Conservation (phyloP, 306 rosid species). For the Datisca glomerata region DNA sequence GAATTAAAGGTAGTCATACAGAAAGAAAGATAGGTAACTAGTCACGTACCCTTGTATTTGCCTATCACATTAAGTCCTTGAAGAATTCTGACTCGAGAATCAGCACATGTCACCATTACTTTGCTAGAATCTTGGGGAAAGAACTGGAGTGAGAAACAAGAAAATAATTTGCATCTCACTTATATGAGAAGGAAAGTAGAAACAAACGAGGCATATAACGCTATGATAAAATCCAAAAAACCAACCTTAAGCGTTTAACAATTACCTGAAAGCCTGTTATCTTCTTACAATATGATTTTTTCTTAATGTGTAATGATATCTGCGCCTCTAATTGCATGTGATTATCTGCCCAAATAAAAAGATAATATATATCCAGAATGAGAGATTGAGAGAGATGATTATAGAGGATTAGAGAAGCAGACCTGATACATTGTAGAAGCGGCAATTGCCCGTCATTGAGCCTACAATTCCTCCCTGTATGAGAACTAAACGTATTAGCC, state of each 20-base stretch:
- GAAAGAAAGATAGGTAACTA: neutral
- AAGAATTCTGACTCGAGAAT: constrained; percentile 81
- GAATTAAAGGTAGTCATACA: too few species aligned
- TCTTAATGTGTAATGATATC: constrained; percentile 48
- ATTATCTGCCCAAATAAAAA: constrained; percentile 53
- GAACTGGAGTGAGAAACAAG: constrained; percentile 45
- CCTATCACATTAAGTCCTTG: constrained; percentile 58
- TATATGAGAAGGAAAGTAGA: too few species aligned
- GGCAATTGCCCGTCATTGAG: constrained; percentile 65
- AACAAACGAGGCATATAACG: too few species aligned
- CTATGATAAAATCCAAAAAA: too few species aligned
- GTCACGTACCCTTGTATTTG: constrained; percentile 59
- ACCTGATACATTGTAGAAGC: constrained; percentile 54
- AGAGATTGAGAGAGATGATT: neutral
- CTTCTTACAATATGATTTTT: constrained; percentile 64
- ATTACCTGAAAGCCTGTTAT: constrained; percentile 81
- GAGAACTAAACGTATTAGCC: constrained; percentile 16
- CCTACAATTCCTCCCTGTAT: constrained; percentile 81
- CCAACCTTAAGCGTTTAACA: too few species aligned
- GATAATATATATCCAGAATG: too few species aligned
- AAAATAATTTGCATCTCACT: neutral
- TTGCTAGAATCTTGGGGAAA: constrained; percentile 57
- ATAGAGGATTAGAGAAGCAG: too few species aligned
- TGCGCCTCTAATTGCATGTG: constrained; percentile 54
- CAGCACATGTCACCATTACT: constrained; percentile 77